Percentiles rank a stretch among this genome's conserved stretches.
These are phyloP conservation scores for Calonectria hongkongensis DNA, from an alignment of 2,329 filamentous ascomycete species.

Conservation along the genomic window DNA sequence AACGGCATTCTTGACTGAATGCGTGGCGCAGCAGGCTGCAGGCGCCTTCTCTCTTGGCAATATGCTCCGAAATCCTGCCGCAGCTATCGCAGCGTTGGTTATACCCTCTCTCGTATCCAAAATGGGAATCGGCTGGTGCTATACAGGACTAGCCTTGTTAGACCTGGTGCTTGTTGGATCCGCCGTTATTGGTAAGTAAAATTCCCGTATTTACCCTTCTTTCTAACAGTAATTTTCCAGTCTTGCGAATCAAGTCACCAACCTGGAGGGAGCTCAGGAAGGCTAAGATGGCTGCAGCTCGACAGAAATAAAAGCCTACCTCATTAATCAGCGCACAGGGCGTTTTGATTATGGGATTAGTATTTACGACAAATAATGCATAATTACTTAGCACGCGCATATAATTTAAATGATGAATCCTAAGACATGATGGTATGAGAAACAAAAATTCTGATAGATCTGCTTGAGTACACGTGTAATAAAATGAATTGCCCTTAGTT, in stretches of 20 bases:
- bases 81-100: slow-evolving; percentile 7
- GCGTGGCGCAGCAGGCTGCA: slow-evolving; percentile 22
- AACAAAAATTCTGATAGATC: too few relatives aligned
- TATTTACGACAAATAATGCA: too few relatives aligned
- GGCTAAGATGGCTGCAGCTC: slow-evolving; percentile 6
- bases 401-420: too few relatives aligned
- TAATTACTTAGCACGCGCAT: too few relatives aligned
- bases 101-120: slow-evolving; percentile 18
- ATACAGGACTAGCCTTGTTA: background rate
- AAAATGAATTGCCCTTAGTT: too few relatives aligned
- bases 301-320: background rate
- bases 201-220: background rate
- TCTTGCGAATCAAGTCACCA: slow-evolving; percentile 1
- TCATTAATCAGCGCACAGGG: background rate
- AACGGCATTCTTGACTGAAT: background rate
- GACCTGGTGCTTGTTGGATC: slow-evolving; percentile 2
- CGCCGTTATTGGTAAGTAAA: background rate
- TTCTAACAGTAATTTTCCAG: background rate
- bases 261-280: slow-evolving; percentile 7
- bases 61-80: background rate
- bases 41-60: slow-evolving; percentile 11
- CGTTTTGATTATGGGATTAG: too few relatives aligned
- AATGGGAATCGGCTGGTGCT: slow-evolving; percentile 16
- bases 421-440: too few relatives aligned
- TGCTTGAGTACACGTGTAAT: too few relatives aligned